Percentiles rank a stretch among this genome's conserved stretches.
Conservation (phyloP, 2,329 filamentous ascomycete species). For the Cladophialophora psammophila region DNA sequence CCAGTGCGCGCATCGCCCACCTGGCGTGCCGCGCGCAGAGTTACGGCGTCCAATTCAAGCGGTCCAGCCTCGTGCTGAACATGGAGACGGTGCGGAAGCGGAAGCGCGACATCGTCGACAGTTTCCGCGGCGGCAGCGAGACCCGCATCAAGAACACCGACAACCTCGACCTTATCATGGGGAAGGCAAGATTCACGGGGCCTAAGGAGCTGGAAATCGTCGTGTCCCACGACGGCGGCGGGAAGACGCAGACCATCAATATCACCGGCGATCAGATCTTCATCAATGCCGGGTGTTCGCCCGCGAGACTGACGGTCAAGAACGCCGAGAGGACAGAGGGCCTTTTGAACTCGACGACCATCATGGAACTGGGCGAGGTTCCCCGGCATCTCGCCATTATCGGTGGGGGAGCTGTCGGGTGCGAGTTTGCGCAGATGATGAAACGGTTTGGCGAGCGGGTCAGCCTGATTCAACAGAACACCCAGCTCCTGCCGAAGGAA, state of each 20-base stretch:
- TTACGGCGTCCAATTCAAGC: slow-evolving; percentile 54
- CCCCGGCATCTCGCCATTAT: slow-evolving; percentile 60
- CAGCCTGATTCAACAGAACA: slow-evolving; percentile 56
- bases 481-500: slow-evolving; percentile 55
- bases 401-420: slow-evolving; percentile 62
- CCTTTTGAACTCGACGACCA: slow-evolving; percentile 39
- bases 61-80: slow-evolving; percentile 49
- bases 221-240: slow-evolving; percentile 29
- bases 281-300: slow-evolving; percentile 40
- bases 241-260: slow-evolving; percentile 38
- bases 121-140: slow-evolving; percentile 59
- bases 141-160: slow-evolving; percentile 50
- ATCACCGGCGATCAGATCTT: slow-evolving; percentile 46
- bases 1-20: slow-evolving; percentile 60
- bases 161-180: slow-evolving; percentile 53
- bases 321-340: slow-evolving; percentile 33
- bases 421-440: slow-evolving; percentile 64
- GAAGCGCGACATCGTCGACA: slow-evolving; percentile 62
- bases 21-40: slow-evolving; percentile 52
- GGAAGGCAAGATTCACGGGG: slow-evolving; percentile 55
- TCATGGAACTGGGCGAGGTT: slow-evolving; percentile 41
- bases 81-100: slow-evolving; percentile 60
- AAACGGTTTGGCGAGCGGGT: slow-evolving; percentile 59
- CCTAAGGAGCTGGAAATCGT: slow-evolving; percentile 50
- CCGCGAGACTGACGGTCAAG: slow-evolving; percentile 33